Base-by-base conservation (phyloP, 192 early-diverging fungal genomes). In the Geranomyces variabilis region DNA sequence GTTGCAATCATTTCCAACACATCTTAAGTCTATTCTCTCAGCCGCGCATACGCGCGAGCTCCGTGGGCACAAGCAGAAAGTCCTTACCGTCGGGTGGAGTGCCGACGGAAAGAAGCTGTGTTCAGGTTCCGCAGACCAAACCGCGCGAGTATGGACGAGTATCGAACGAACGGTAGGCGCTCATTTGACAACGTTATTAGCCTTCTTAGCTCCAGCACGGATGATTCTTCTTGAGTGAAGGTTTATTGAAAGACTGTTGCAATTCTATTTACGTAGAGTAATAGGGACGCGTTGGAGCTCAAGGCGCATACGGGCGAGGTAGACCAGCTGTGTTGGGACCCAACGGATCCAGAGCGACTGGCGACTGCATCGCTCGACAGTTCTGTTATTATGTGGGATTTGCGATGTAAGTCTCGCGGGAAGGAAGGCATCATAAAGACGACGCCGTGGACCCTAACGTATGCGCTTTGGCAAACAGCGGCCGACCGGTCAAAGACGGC, bases 301-400 rank as follows among this genome's bases (percentile, higher is more conserved):
- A 84, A 87, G 59, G 92, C 90, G 21, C 93, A 94, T 77, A 82
- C 81, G 5, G 93, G 89, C 55, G 90, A 89, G 65, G 88, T 94
- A 0, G 89, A 93, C 77, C 91, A 93, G 67, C 73, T 94, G 9
- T 78, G 81, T 22, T 94, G 91, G 91, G 89, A 91, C 79, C 93
- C 93, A 6, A 84, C 85, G 19, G 82, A 91, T 66, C 83, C 87
- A 10, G 83, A 92, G 65, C 70, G 78, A 29, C 80, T 94, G 36
- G 92, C 89, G 1, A 91, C 93, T 2, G 90, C 91, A 14, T 90
- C 90, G 24, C 83, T 86, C 46, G 93, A 94, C 74, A 91, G 81
- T 60, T 92, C 90, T 1, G 86, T 93, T 14, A 79, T 92, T 34
- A 75, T 94, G 51, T 94, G 93, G 93, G 93, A 94, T 77, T 81